Evolutionary conservation across 352 stramenopile species (phyloP).

Genomic region (Phytopythium oedochilum): DNA sequence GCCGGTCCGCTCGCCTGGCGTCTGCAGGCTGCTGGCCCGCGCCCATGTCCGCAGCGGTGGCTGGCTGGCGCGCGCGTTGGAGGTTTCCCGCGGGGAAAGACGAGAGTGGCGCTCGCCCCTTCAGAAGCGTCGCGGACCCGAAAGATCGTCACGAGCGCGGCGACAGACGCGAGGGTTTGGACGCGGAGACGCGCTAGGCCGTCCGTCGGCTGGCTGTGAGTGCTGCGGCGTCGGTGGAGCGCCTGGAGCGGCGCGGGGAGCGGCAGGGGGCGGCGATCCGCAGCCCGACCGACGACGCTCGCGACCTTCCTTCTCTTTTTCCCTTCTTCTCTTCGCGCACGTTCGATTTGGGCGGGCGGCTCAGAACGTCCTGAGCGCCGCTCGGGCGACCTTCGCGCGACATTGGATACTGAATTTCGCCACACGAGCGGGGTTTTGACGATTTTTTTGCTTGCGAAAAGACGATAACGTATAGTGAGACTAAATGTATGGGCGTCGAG

Average conservation of each 20-base stretch:
- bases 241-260: too few species aligned
- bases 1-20: neutral
- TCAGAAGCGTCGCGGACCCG: neutral
- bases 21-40: neutral
- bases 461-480: too few species aligned
- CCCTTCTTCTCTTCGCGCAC: neutral
- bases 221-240: too few species aligned
- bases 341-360: neutral
- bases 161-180: too few species aligned
- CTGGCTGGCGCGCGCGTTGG: too few species aligned
- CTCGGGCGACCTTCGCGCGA: slow-evolving; percentile 1
- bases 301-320: neutral
- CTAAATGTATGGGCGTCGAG: too few species aligned
- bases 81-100: neutral
- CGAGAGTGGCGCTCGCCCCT: neutral
- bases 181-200: too few species aligned
- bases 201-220: too few species aligned
- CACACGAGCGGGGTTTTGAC: too few species aligned
- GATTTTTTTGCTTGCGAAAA: too few species aligned
- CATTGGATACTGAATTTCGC: neutral
- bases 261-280: too few species aligned
- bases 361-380: neutral
- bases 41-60: neutral
- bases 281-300: too few species aligned
- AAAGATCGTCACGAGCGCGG: neutral